Evolutionary conservation across 2,329 filamentous ascomycete species (phyloP), one percentile per base, ranked within the genome.

Genomic region (Aspergillus sp.): DNA sequence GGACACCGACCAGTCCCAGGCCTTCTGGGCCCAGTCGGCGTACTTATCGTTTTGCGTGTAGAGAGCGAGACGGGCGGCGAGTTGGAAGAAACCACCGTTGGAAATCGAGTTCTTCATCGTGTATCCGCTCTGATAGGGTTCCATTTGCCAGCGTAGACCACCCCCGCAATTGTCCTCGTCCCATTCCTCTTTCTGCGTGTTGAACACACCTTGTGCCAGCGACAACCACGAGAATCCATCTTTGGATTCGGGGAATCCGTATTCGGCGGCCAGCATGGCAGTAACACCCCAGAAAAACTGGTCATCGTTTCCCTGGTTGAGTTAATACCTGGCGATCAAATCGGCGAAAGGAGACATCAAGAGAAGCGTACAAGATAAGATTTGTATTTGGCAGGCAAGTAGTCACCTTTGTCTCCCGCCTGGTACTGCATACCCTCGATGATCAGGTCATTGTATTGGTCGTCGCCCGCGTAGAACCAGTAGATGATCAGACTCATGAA

Each of bases 141-240:
- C 71, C 4, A 72, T 66, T 51, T 73, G 70, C 70, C 70, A 73
- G 9, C 68, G 66, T 63, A 96, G 75, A 7, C 91, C 91, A 53
- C 91, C 91, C 51, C 77, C 79, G 73, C 91, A 96, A 1, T 79
- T 80, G 0, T 74, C 66, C 4, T 76, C 77, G 64, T 95, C 87
- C 88, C 90, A 93, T 19, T 90, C 84, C 15, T 76, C 75, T 3
- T 84, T 84, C 68, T 91, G 91, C 51, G 88, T 86, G 76, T 95
- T 91, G 74, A 93, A 96, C 1, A 91, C 89, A 14, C 88, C 89
- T 72, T 92, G 89, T 1, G 84, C 87, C 45, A 96, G 81, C 12
- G 87, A 86, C n/a, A 95, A 81, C 90, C 90, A 96, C 61, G 89
- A 86, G 1, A 89, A 86, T 57, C 87, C 71, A 59, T 82, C 84